Evolutionary conservation across 225 moss, liverwort and hornwort genomes (phyloP).

Genomic region (Ulota crispa): DNA sequence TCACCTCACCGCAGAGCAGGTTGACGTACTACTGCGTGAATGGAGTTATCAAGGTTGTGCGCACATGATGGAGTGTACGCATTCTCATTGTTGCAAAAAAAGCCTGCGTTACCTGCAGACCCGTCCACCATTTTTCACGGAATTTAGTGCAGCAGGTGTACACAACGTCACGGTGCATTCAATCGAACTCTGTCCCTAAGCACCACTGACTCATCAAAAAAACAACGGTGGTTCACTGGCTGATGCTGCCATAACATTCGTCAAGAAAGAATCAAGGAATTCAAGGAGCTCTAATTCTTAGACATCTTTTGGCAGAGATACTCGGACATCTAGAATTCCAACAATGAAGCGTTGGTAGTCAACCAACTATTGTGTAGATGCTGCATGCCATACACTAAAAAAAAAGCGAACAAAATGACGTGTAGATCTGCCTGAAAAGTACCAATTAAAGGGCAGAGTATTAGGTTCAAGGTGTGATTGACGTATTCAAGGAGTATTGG

Average conservation of each 20-base stretch:
- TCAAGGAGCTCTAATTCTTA: neutral
- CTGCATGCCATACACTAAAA: neutral
- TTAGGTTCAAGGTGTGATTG: neutral
- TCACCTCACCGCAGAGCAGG: conserved; percentile 9
- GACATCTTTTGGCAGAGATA: too few species aligned
- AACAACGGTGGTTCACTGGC: neutral
- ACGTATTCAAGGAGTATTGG: neutral
- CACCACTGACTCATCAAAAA: neutral
- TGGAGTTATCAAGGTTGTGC: neutral
- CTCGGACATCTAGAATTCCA: neutral
- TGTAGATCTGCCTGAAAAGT: neutral
- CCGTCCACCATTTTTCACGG: neutral
- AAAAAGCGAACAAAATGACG: too few species aligned
- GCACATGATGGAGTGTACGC: neutral
- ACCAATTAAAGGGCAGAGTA: neutral
- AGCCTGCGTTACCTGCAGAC: neutral
- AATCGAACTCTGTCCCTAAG: neutral
- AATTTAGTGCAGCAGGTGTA: neutral
- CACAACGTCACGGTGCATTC: neutral
- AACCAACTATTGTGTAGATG: neutral
- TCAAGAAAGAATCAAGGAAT: neutral
- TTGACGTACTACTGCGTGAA: neutral
- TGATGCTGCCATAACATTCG: neutral
- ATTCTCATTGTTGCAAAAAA: neutral
- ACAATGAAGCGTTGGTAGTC: neutral